A percentile compares a stretch with the other conserved stretches of the same genome.
phyloP scores from a whole-genome alignment of 805 yeast genomes.

The Schwanniomyces yamadae region DNA sequence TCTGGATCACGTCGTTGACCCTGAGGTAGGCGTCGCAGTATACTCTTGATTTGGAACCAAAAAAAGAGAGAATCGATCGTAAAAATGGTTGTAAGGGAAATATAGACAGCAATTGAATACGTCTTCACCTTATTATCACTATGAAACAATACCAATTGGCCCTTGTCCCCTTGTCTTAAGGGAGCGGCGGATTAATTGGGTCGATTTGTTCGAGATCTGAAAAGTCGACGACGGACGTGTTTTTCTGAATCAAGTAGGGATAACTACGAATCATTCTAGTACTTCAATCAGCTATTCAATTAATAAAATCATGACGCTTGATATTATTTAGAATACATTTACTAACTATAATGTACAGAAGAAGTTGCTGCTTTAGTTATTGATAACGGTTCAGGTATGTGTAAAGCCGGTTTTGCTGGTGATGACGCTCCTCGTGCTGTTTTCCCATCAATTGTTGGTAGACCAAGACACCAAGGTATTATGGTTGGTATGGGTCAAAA shows the following conservation, averaged over 20 bases:
- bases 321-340: constrained; percentile 1
- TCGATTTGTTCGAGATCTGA: background rate
- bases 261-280: no score
- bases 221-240: background rate
- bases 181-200: background rate
- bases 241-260: no score
- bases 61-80: no score
- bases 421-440: constrained; percentile 99
- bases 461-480: constrained; percentile 99
- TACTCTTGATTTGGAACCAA: no score
- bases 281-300: no score
- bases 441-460: constrained; percentile 99
- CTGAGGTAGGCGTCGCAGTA: no score
- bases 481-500: constrained; percentile 99
- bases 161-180: no score
- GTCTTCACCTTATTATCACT: no score
- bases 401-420: constrained; percentile 99
- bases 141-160: no score
- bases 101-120: no score
- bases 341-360: constrained; percentile 31
- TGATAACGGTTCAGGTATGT: constrained; percentile 99
- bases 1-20: constrained; percentile 1
- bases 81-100: no score
- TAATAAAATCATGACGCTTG: no score
- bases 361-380: constrained; percentile 71